A percentile compares a stretch with the other conserved stretches of the same genome.
Conservation (phyloP, 2,329 filamentous ascomycete species). For the Exserohilum turcica region DNA sequence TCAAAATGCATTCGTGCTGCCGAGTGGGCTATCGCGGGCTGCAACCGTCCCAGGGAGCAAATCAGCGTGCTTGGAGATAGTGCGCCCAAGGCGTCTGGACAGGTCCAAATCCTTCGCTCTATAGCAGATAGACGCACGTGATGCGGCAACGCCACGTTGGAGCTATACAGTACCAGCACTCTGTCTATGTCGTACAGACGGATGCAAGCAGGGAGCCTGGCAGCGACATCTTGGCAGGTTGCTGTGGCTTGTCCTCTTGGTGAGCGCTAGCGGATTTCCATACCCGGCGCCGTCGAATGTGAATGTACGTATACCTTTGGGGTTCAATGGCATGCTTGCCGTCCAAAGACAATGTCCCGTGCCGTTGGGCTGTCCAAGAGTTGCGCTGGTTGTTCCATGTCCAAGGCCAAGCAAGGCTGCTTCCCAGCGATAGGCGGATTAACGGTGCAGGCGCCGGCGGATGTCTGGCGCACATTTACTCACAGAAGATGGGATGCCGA, state of each 20-base stretch:
- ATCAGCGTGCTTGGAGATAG: constrained; percentile 6
- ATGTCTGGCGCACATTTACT: background rate
- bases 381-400: background rate
- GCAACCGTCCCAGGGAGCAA: constrained; percentile 7
- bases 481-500: background rate
- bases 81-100: constrained; percentile 14
- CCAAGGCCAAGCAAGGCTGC: background rate
- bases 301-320: background rate
- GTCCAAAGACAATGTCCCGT: background rate
- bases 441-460: background rate
- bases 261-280: background rate
- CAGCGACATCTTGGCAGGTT: background rate
- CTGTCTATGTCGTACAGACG: background rate
- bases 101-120: constrained; percentile 4
- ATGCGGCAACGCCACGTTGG: background rate
- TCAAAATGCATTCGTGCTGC: constrained; percentile 3
- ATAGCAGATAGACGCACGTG: background rate
- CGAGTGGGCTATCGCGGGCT: constrained; percentile 4
- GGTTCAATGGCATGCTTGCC: background rate
- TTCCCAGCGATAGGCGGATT: background rate
- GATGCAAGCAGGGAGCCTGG: background rate
- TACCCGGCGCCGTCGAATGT: background rate
- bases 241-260: background rate
- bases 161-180: too few relatives aligned
- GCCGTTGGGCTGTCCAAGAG: background rate